Base-by-base conservation (phyloP, 768 basidiomycete species). In the Panus rudis region DNA sequence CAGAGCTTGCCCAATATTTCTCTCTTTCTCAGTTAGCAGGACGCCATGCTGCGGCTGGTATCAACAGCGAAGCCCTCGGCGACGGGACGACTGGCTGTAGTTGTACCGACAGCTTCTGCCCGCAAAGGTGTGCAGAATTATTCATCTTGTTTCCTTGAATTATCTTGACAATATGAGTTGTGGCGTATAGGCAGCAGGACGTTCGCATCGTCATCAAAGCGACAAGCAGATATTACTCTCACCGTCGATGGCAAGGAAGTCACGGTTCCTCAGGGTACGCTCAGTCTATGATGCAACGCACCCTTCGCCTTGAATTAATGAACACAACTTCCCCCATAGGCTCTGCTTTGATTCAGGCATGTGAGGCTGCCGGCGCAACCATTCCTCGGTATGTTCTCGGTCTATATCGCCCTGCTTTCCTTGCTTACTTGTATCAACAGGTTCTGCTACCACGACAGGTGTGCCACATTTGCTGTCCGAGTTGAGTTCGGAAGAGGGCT, bases 211-310 rank as follows among this genome's bases (percentile, higher is more conserved):
- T 76, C 82, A 2, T 73, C 84, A 14, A 62, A 72, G 45, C 71
- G 76, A 45, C 74, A 72, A 55, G 84, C 84, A 34, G 86, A 91
- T 52, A 84, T 97, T 53, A 94, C 92, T 24, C 68, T 98, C 23
- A 94, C 92, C 2, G 84, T 98, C 31, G 93, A 99, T 64, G 94
- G 94, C 50, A 96, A 93, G 66, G 86, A 92, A 68, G 92, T 99
- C 17, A 92, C 91, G 2, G 92, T 99, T 27, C 92, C 92, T 21
- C 92, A 94, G 71, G 94, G 93, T 88, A 32, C 35, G 35, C 35
- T 37, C 40, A 32, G 10, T 46, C 25, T n/a, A 24, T 26, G 35
- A 24, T 25, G 40, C 13, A 20, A 13, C 33, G 23, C 32, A 43
- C 43, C 27, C 33, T n/a, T n/a, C n/a, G n/a, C n/a, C n/a, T n/a